Base-by-base conservation (phyloP, 164 flowering plant species). In the Protea cynaroides region DNA sequence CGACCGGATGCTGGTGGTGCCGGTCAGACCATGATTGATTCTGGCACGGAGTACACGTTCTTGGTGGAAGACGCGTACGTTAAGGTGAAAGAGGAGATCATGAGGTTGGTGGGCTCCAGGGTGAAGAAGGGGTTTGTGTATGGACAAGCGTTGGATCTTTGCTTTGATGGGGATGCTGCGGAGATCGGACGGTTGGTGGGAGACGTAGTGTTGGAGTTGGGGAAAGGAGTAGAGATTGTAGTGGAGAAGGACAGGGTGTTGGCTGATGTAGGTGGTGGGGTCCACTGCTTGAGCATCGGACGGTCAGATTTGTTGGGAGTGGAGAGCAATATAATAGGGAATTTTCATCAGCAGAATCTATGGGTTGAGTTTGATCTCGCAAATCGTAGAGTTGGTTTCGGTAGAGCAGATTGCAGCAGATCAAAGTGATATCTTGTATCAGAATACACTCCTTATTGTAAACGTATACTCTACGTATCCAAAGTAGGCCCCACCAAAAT, bases 331-430 rank as follows among this genome's bases (percentile, higher is more conserved):
- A 86, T 90, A 13, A 80, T 90, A 6, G 96, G 96, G 21, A 87
- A 86, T 43, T 71, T 82, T 38, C 91, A 90, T 70, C 96, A 90
- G 73, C 96, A 86, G 38, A 80, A 87, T 68, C 70, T 69, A 14
- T 90, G 96, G 96, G 90, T 90, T 64, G 96, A 90, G 56, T 90
- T 79, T 49, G 96, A 90, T 79, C 56, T 84, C 21, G 64, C 59
- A 12, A 79, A 75, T 23, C 73, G 77, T 8, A 78, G 83, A 59
- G 73, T 90, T n/a, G 96, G 96, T 0, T 82, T 90, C 43, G 91
- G 83, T 49, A 72, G 23, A 60, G 93, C 96, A 0, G 84, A 87
- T 56, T 90, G 96, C 59, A 83, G 84, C 78, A 75, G 66, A 71
- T 71, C 77, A 58, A 67, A 47, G 13, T 1, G 52, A 49, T 29